Percentiles rank a stretch among this genome's conserved stretches.
Conservation (phyloP, 208 protist genomes). For the Leishmania lainsoni region DNA sequence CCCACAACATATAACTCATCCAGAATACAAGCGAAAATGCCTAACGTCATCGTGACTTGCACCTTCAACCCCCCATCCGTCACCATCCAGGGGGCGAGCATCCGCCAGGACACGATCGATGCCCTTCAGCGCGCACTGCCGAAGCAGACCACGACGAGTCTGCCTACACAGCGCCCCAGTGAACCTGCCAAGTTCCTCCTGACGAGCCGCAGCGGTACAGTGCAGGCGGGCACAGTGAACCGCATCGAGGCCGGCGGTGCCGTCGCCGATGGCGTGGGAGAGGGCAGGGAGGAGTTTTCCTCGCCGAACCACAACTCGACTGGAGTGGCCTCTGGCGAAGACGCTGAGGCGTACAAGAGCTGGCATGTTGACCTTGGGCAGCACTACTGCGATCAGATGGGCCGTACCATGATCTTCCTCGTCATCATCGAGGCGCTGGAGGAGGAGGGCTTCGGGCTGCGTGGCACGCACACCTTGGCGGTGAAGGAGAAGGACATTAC, state of each 20-base stretch:
- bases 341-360: slow-evolving; percentile 44
- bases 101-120: slow-evolving; percentile 83
- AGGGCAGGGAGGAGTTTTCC: slow-evolving; percentile 3
- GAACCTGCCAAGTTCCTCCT: slow-evolving; percentile 59
- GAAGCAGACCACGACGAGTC: slow-evolving; percentile 63
- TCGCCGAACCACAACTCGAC: not conserved
- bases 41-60: slow-evolving; percentile 82
- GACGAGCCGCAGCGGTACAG: slow-evolving; percentile 23
- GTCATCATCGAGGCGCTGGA: slow-evolving; percentile 69
- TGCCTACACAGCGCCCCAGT: slow-evolving; percentile 36
- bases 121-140: slow-evolving; percentile 66
- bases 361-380: slow-evolving; percentile 70
- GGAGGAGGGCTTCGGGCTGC: slow-evolving; percentile 75
- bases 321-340: slow-evolving; percentile 14
- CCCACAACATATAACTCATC: too few species aligned
- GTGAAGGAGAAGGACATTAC: slow-evolving; percentile 72
- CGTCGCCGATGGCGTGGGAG: not conserved
- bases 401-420: slow-evolving; percentile 65
- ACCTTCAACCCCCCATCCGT: slow-evolving; percentile 81
- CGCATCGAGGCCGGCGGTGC: not conserved
- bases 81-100: slow-evolving; percentile 64
- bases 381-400: slow-evolving; percentile 85
- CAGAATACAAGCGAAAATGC: slow-evolving; percentile 43
- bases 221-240: not conserved
- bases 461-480: slow-evolving; percentile 56